Evolutionary conservation across 73 alveolate species (phyloP), one percentile per base, ranked within the genome.

Genomic region (Uronychia binucleata): DNA sequence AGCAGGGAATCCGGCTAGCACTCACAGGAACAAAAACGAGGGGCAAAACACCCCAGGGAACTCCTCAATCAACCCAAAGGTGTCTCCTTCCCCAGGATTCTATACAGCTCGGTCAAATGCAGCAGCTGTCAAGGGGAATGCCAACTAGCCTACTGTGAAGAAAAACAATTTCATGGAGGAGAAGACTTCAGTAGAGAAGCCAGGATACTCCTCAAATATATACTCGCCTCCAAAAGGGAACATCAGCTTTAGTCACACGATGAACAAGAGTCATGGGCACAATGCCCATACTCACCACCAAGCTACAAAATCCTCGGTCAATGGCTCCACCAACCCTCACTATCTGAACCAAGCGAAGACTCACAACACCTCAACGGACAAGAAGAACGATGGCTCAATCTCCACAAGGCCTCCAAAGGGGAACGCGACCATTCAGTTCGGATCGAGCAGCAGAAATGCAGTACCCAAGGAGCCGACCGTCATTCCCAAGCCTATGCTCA

Each of bases 371-470:
- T 46, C 67, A 46, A 46, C 67, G 5, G 67, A 46, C 67, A 46
- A 46, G 19, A 46, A 46, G 67, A 46, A 46, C 19, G 67, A 46
- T 46, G 67, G 67, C 5, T 46, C 67, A 46, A 19, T 46, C 67
- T 46, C 67, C 5, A 11, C 67, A 46, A 46, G 67, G 19, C 81
- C 81, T 58, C 81, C 81, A 1, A 75, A 75, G 30, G 81, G 67
- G 19, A 46, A 46, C 19, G 67, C 67, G 5, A 46, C 67, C 19
- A 46, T 46, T 46, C 19, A 46, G 19, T 46, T 46, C 67, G 67
- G 67, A 46, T 11, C 67, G 5, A 19, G 67, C 5, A 46, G 67
- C 67, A 46, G 67, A 19, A 46, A 46, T 46, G 67, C 67, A 11
- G 67, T 46, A 19, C 67, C 67, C 5, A 46, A 46, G 67, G 67